Evolutionary conservation across 768 basidiomycete species (phyloP), one percentile per base, ranked within the genome.

Genomic region (Coprinopsis marcescibilis): DNA sequence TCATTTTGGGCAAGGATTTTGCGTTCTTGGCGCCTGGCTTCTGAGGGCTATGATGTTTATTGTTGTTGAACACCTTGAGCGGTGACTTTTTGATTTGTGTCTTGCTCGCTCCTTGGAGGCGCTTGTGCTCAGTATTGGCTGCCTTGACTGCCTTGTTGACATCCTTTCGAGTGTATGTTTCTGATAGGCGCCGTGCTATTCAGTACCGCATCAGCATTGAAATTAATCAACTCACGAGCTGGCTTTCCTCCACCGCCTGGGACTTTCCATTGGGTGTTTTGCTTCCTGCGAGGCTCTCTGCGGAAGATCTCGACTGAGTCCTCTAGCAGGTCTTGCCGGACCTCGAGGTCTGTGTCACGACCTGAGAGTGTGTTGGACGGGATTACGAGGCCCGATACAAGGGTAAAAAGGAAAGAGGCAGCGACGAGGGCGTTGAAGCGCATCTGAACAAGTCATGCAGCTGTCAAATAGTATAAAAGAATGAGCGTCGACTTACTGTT

Each of bases 401-500:
- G 8, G 30, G 30, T 8, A n/a, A n/a, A 32, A 8, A 32, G 30
- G 30, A 24, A 35, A 26, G 36, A 37, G 35, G 19, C n/a, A 15
- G 20, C 40, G 40, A 36, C 24, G 25, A 66, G 32, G 60, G 61
- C 51, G 77, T 66, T 14, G 74, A 75, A 36, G 73, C 76, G 57
- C 76, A 76, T 11, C 75, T 75, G n/a, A n/a, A n/a, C n/a, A n/a
- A n/a, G n/a, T n/a, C n/a, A n/a, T n/a, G n/a, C n/a, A n/a, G n/a
- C n/a, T n/a, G n/a, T n/a, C n/a, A n/a, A n/a, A n/a, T n/a, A n/a
- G n/a, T n/a, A n/a, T n/a, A n/a, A n/a, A n/a, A n/a, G n/a, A n/a
- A n/a, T n/a, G n/a, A n/a, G n/a, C n/a, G n/a, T n/a, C n/a, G n/a
- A n/a, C n/a, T n/a, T n/a, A n/a, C n/a, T n/a, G n/a, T n/a, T n/a